phyloP scores from a whole-genome alignment of 768 basidiomycete genomes.

The Tulasnella calospora region DNA sequence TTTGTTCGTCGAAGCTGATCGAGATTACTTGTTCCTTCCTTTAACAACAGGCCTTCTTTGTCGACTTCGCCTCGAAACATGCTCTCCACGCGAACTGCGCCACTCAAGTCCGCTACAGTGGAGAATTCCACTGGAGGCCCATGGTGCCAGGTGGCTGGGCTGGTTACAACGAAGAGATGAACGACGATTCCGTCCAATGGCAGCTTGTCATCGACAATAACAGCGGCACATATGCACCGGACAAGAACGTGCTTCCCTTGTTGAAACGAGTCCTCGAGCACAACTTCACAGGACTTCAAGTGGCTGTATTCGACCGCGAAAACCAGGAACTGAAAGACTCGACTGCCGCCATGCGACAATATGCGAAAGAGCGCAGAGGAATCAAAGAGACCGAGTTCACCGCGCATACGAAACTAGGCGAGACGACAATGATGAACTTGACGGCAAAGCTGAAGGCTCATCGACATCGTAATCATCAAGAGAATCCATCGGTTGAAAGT shows the following conservation, averaged over 20 bases:
- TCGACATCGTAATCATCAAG: background rate
- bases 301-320: constrained; percentile 52
- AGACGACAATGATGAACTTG: background rate
- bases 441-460: background rate
- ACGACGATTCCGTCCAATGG: constrained; percentile 51
- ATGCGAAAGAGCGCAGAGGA: constrained; percentile 17
- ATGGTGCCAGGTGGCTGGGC: constrained; percentile 14
- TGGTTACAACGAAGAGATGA: constrained; percentile 7
- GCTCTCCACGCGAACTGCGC: constrained; percentile 75
- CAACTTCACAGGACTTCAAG: constrained; percentile 63
- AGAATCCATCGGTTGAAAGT: background rate
- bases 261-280: constrained; percentile 60
- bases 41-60: constrained; percentile 18
- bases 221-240: constrained; percentile 73
- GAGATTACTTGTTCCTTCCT: background rate
- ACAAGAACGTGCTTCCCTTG: constrained; percentile 54
- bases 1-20: background rate
- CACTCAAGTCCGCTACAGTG: constrained; percentile 61
- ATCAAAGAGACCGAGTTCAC: constrained; percentile 12
- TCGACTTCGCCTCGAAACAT: constrained; percentile 58
- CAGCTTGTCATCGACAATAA: constrained; percentile 78
- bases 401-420: background rate
- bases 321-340: constrained; percentile 36
- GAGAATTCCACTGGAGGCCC: constrained; percentile 58
- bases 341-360: background rate